A percentile compares a stretch with the other conserved stretches of the same genome.
Conservation (phyloP, 805 yeast genomes). For the Schwanniomyces polymorphus region DNA sequence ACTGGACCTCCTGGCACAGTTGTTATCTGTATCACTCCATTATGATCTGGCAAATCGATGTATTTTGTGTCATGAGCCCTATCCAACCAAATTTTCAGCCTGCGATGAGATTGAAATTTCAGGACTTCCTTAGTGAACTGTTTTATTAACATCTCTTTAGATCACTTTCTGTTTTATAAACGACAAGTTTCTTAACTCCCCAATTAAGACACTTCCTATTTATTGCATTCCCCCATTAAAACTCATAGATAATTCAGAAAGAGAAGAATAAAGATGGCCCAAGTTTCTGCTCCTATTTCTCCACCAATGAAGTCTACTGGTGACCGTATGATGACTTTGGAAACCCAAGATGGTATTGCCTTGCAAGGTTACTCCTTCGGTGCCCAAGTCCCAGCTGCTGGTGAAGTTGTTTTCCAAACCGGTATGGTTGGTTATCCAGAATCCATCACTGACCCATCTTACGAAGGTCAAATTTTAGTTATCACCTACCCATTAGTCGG, state of each 20-base stretch:
- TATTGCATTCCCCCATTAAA: constrained; percentile 5
- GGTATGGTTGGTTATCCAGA: constrained; percentile 99
- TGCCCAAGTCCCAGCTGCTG: constrained; percentile 84
- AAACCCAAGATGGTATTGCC: constrained; percentile 80
- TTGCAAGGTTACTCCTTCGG: constrained; percentile 97
- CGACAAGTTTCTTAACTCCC: constrained; percentile 9
- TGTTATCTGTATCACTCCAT: not conserved
- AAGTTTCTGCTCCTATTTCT: constrained; percentile 77
- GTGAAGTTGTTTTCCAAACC: constrained; percentile 98
- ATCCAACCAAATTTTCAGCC: not conserved
- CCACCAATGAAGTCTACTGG: constrained; percentile 87
- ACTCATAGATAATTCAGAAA: constrained; percentile 1
- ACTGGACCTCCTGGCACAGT: not conserved
- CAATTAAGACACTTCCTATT: constrained; percentile 1
- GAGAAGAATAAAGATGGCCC: constrained; percentile 7
- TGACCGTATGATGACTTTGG: constrained; percentile 82
- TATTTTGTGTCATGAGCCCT: not conserved
- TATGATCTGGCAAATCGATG: not conserved
- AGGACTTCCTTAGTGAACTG: not conserved
- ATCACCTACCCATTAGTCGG: constrained; percentile 97
- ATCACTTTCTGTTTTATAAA: constrained; percentile 3
- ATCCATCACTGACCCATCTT: constrained; percentile 96
- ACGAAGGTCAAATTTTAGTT: constrained; percentile 95
- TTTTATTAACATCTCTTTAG: constrained; percentile 1
- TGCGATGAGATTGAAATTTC: constrained; percentile 2